phyloP scores from a whole-genome alignment of 192 early-diverging fungal genomes.

The Backusella mclennaniae region DNA sequence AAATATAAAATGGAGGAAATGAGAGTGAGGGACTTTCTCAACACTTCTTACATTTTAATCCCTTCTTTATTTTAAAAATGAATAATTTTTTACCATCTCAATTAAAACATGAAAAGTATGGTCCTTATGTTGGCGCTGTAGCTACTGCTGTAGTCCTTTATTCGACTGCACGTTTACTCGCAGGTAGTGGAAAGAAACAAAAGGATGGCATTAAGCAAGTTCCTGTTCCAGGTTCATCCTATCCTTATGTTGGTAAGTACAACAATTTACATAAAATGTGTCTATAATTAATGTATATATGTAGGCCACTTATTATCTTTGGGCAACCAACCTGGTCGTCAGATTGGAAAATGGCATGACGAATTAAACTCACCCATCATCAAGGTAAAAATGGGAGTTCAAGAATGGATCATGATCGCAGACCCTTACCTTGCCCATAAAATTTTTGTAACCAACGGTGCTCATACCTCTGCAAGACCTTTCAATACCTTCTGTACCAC shows the following conservation, averaged over 20 bases:
- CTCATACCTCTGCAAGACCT: conserved; percentile 1
- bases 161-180: background rate
- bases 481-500: background rate
- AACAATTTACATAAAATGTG: background rate
- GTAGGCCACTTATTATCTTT: conserved; percentile 10
- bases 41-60: too few relatives aligned
- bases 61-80: background rate
- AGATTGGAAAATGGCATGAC: conserved; percentile 10
- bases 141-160: background rate
- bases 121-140: background rate
- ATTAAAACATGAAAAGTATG: background rate
- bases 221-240: background rate
- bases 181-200: background rate
- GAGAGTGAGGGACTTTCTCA: background rate
- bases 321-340: background rate
- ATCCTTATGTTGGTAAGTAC: conserved; percentile 8
- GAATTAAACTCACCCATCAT: conserved; percentile 5
- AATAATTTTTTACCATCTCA: background rate
- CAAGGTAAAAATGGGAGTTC: conserved; percentile 4
- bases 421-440: conserved; percentile 8
- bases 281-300: background rate
- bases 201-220: background rate
- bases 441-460: background rate
- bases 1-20: too few relatives aligned
- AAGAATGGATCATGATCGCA: background rate